phyloP scores from a whole-genome alignment of 768 basidiomycete species.

The Clathrus columnatus region DNA sequence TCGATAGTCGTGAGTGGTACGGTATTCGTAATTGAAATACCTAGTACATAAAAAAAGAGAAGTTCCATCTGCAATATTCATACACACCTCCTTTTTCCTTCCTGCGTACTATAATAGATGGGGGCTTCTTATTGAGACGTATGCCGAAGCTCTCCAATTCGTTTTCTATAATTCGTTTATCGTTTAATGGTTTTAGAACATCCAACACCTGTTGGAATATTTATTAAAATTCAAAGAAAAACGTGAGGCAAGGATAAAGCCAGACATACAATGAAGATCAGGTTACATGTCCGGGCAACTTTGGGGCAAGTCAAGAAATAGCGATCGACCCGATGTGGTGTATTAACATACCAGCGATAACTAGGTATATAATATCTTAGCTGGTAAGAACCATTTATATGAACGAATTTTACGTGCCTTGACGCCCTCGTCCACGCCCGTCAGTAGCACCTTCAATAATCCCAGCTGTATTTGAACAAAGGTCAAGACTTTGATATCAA shows the following conservation, averaged over 20 bases:
- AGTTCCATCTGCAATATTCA: not conserved
- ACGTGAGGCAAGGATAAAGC: not conserved
- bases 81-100: slow-evolving; percentile 70
- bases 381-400: slow-evolving; percentile 18
- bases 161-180: slow-evolving; percentile 83
- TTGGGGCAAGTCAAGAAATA: slow-evolving; percentile 57
- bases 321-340: not conserved
- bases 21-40: slow-evolving; percentile 91
- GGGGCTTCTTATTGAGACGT: slow-evolving; percentile 89
- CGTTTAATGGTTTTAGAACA: slow-evolving; percentile 94
- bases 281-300: slow-evolving; percentile 97
- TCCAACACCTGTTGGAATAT: slow-evolving; percentile 57
- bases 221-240: not conserved
- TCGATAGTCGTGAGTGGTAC: slow-evolving; percentile 95
- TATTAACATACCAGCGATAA: slow-evolving; percentile 60
- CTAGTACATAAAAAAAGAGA: slow-evolving; percentile 17
- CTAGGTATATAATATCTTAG: slow-evolving; percentile 25
- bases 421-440: slow-evolving; percentile 91
- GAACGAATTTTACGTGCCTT: slow-evolving; percentile 46
- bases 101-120: slow-evolving; percentile 71
- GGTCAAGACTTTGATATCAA: slow-evolving; percentile 13
- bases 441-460: slow-evolving; percentile 98
- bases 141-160: slow-evolving; percentile 99
- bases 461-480: slow-evolving; percentile 49
- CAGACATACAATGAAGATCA: slow-evolving; percentile 81